Evolutionary conservation across 2,329 filamentous ascomycete genomes (phyloP).

Genomic region (Paraconiothyrium brasiliense): DNA sequence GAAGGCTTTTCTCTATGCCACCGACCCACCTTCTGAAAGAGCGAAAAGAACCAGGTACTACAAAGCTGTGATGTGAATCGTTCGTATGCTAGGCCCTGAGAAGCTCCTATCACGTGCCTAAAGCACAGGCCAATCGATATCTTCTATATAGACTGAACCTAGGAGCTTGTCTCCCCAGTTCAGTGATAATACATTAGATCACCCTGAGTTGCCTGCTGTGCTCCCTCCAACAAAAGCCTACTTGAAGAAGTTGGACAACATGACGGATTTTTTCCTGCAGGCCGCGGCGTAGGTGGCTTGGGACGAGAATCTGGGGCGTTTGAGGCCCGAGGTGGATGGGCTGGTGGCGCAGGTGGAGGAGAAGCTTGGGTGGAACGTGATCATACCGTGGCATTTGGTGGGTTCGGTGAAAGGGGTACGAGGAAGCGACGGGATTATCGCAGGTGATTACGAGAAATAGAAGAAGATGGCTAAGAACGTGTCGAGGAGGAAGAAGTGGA

Average conservation of each 20-base stretch:
- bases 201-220: too few relatives aligned
- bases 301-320: conserved; percentile 64
- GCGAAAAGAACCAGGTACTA: conserved; percentile 6
- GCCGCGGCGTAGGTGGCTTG: conserved; percentile 80
- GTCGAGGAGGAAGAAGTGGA: too few relatives aligned
- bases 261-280: too few relatives aligned
- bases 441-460: too few relatives aligned
- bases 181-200: too few relatives aligned
- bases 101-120: too few relatives aligned
- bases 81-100: not conserved
- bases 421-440: too few relatives aligned
- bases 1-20: conserved; percentile 15
- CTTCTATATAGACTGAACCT: too few relatives aligned
- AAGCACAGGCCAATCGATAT: too few relatives aligned
- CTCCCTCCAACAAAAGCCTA: conserved; percentile 57
- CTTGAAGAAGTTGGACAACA: conserved; percentile 82
- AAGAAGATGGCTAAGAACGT: too few relatives aligned
- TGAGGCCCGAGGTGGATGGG: conserved; percentile 1
- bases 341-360: conserved; percentile 4
- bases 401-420: not conserved
- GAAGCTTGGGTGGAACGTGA: not conserved
- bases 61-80: too few relatives aligned
- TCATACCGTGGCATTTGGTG: not conserved
- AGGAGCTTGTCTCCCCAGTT: too few relatives aligned
- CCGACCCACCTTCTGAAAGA: conserved; percentile 7